Percentiles rank a stretch among this genome's conserved stretches.
Conservation (phyloP, 768 basidiomycete species). For the Russula ochroleuca region DNA sequence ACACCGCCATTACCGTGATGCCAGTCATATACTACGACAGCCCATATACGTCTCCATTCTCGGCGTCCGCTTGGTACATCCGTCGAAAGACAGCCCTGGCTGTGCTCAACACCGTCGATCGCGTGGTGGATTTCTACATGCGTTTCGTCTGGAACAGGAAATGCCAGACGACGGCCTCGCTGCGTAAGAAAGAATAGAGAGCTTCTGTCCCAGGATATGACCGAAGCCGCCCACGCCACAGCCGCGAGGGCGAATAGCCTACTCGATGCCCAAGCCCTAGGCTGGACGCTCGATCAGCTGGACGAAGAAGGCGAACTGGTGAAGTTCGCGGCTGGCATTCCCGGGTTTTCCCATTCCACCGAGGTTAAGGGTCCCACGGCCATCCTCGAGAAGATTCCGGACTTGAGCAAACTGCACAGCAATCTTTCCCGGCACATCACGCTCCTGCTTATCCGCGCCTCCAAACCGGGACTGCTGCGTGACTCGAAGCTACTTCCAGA, state of each 20-base stretch:
- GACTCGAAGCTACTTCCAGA: background rate
- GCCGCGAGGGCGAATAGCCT: background rate
- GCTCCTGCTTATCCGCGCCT: background rate
- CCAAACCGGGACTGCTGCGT: background rate
- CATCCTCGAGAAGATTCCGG: background rate
- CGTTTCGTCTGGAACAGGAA: too few species aligned
- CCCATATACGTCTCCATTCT: constrained; percentile 13
- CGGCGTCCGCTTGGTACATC: background rate
- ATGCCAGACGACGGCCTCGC: too few species aligned
- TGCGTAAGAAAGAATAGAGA: background rate
- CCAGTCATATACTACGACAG: constrained; percentile 1
- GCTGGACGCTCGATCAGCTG: constrained; percentile 13
- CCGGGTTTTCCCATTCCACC: constrained; percentile 1
- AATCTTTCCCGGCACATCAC: background rate
- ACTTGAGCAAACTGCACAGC: background rate
- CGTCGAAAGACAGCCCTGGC: background rate
- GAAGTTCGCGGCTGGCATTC: constrained; percentile 3
- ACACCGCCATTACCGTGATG: constrained; percentile 11
- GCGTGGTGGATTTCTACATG: background rate
- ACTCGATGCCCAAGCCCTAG: constrained; percentile 1
- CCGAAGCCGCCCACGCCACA: background rate
- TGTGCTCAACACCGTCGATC: background rate
- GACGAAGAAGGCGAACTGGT: constrained; percentile 13
- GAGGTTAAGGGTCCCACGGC: background rate
- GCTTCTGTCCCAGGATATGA: background rate